Percentiles rank a stretch among this genome's conserved stretches.
Evolutionary conservation across 176 grass and related monocot species (phyloP).

Genomic region (Ensete glaucum): DNA sequence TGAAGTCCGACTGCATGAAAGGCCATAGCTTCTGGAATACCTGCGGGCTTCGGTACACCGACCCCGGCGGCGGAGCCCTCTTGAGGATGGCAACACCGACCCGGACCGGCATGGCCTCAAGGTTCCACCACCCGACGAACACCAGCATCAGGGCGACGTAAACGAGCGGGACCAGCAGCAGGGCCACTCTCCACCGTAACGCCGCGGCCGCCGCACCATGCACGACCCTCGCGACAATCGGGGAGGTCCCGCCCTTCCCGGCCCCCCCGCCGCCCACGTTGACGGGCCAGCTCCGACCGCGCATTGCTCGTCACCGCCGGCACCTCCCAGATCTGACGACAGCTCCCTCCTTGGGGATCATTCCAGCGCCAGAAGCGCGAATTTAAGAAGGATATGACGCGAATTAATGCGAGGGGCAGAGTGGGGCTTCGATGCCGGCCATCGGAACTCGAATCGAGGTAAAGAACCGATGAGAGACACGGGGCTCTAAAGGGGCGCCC

Average conservation of each 20-base stretch:
- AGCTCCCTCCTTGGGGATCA: not conserved
- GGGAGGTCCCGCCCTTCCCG: constrained; percentile 22
- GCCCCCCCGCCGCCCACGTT: constrained; percentile 11
- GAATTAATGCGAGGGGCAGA: not conserved
- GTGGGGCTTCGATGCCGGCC: not conserved
- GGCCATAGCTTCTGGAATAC: constrained; percentile 73
- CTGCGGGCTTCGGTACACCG: constrained; percentile 64
- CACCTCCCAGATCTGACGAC: constrained; percentile 5
- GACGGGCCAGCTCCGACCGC: constrained; percentile 17
- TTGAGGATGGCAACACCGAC: constrained; percentile 24
- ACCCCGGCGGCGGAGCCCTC: constrained; percentile 39
- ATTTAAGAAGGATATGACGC: not conserved
- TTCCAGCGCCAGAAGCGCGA: not conserved
- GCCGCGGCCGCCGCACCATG: not conserved
- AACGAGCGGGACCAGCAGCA: constrained; percentile 45
- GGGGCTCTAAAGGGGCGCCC: not conserved
- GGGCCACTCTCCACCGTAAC: constrained; percentile 28
- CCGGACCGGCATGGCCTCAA: constrained; percentile 14
- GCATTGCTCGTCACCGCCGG: constrained; percentile 1
- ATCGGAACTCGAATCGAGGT: not conserved
- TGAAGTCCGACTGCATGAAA: constrained; percentile 40
- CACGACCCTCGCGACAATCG: constrained; percentile 4
- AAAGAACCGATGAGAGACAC: not conserved
- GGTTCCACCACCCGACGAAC: constrained; percentile 27
- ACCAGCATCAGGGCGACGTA: constrained; percentile 41